Base-by-base conservation (phyloP, 257 asterid species). In the Eustoma russellianum region DNA sequence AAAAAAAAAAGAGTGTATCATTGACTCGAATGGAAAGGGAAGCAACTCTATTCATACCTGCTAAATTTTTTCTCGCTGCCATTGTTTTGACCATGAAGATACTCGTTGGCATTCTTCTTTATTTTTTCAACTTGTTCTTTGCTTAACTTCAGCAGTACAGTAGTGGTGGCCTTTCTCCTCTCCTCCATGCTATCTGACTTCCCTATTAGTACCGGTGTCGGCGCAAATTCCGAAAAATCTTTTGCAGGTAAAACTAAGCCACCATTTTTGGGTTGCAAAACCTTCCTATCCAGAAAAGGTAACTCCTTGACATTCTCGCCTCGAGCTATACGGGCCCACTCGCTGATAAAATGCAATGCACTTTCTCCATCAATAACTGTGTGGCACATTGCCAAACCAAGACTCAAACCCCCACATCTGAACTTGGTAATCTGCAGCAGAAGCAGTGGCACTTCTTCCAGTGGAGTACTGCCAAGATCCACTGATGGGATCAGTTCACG, bases 281-380 rank as follows among this genome's bases (percentile, higher is more conserved):
- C 5, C 0, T 0, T 47, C 17, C 63, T 46, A 14, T 71, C 72
- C 0, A 71, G 38, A 9, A 33, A 66, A 1, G 72, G 77, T 13
- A 13, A 15, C 9, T 41, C 47, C 11, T 50, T 49, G 0, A 18
- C 5, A 30, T 41, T 13, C 17, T 57, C 69, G 13, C 77, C 77
- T 0, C 69, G 60, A 3, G 73, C 69, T 13, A 70, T 62, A 11
- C 50, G 64, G 6, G 71, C 50, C 76, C 76, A 70, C 33, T 52
- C 67, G 0, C 5, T 17, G 1, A 65, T 9, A 13, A 70, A 70
- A 15, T 59, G 71, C 11, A 61, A 15, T 0, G 57, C 54, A 3
- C 68, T 55, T 5, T 41, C 52, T 12, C 76, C 76, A 19, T 70
- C 71, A 0, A 6, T 53, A 0, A 60, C 5, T 6, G 43, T 34